Evolutionary conservation across 768 basidiomycete species (phyloP), one percentile per base, ranked within the genome.

Genomic region (Lactarius deliciosus): DNA sequence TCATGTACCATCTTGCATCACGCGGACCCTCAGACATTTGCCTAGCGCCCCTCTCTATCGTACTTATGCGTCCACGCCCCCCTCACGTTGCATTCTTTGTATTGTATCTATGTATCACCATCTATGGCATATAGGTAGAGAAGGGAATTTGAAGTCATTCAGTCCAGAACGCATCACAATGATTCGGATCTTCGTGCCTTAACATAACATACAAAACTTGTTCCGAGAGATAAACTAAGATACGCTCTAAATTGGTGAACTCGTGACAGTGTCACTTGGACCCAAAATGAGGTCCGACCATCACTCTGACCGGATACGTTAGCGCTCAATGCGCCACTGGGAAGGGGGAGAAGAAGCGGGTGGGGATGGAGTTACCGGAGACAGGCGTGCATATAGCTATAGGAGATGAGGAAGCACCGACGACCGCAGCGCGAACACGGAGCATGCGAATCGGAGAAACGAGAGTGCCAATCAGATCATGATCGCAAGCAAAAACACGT

Each of bases 191-290:
- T 62, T 58, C 32, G 60, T 53, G 56, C 57, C 65, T 59, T 60
- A 41, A 64, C 41, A 55, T 40, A 40, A n/a, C 45, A 47, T 47
- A 47, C 45, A 47, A 36, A 34, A 59, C 60, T 38, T 50, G 47
- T 66, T 36, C 65, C 50, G 25, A 43, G 28, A 62, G 22, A 45
- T 30, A 66, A 55, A 56, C 22, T 53, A 53, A 53, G 57, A 57
- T 40, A 10, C 41, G 45, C 16, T 53, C 40, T 22, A 22, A 15
- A 41, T 45, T 6, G 20, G 34, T n/a, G 41, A 45, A 59, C 65
- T 60, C 68, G 65, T 63, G 65, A 61, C 34, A 55, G n/a, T 22
- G 50, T 63, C 68, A 63, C n/a, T 57, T 28, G 56, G 68, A 68
- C 68, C 61, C 60, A 32, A 25, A 57, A 54, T 56, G 41, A 57